Conservation (phyloP, 345 rosid species). For the Linum tenue region DNA sequence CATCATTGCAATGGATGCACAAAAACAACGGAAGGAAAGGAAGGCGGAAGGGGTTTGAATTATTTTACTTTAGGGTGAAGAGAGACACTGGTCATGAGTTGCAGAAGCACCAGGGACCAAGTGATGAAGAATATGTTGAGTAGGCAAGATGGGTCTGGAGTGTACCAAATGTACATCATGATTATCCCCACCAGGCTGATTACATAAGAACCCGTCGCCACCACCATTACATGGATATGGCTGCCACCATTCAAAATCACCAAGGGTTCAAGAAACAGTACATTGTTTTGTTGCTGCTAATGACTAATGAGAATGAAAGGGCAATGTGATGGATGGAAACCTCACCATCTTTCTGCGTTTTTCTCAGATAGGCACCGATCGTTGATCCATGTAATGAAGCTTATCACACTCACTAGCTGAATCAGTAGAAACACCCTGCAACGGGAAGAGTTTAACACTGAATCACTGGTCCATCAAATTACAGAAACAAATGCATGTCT, state of each 20-base stretch:
- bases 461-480: constrained; percentile 7
- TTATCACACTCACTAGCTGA: constrained; percentile 83
- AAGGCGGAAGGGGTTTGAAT: too few relatives aligned
- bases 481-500: background rate
- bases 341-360: constrained; percentile 69
- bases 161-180: constrained; percentile 93
- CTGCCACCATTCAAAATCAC: constrained; percentile 25
- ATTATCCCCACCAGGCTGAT: constrained; percentile 69
- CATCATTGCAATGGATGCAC: too few relatives aligned
- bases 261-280: background rate
- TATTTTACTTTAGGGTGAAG: constrained; percentile 64
- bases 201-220: constrained; percentile 60
- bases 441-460: too few relatives aligned
- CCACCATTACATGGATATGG: constrained; percentile 60
- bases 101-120: constrained; percentile 85
- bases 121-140: constrained; percentile 90
- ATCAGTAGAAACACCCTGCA: constrained; percentile 86
- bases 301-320: background rate
- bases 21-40: too few relatives aligned
- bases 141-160: constrained; percentile 73
- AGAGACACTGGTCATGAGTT: constrained; percentile 87
- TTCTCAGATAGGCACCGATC: constrained; percentile 57
- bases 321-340: too few relatives aligned
- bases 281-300: background rate
- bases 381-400: constrained; percentile 82